Evolutionary conservation across 352 stramenopile species (phyloP), one percentile per base, ranked within the genome.

Genomic region (Pythium plurisporium): DNA sequence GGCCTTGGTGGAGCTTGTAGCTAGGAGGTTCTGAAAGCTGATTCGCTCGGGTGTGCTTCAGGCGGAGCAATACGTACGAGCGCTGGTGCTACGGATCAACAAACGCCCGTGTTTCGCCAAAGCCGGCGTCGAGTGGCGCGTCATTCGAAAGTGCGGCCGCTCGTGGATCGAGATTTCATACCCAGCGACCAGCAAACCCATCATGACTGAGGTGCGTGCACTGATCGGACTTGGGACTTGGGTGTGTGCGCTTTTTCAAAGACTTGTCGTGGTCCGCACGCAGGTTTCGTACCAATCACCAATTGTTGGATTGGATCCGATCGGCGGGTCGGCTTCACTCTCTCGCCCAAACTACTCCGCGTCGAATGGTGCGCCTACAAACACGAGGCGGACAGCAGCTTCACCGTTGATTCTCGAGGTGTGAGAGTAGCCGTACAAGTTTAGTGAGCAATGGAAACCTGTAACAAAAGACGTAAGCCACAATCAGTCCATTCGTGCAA

Each of bases 101-200:
- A 76, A 72, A 26, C 73, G 81, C 0, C 55, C 69, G 14, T 89
- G 79, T 53, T 91, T 89, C 43, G 58, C 74, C 10, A 67, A 76
- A 42, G 69, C 55, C 12, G 78, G 68, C 2, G 64, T 91, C 47
- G 64, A 89, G 54, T 91, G 81, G 78, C 67, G 72, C 4, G 62
- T 91, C 36, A 65, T 78, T 40, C 72, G 76, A 26, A 69, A 61
- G 3, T 91, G 75, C 26, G 76, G 79, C 10, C 74, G 67, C 25
- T 89, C 81, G 4, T 91, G 75, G 76, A 79, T 89, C 50, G 76
- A 86, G 59, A 85, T 89, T 56, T 74, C 69, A 17, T 89, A 85
- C 46, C 79, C 79, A 0, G 40, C 76, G 25, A 56, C 53, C 1
- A 55, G 43, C 14, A 86, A 59, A 54, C 64, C 64, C 44, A 67